Evolutionary conservation across 1,284 basidiomycete genomes (phyloP).

Genomic region (Exobasidium cylindrosporum): DNA sequence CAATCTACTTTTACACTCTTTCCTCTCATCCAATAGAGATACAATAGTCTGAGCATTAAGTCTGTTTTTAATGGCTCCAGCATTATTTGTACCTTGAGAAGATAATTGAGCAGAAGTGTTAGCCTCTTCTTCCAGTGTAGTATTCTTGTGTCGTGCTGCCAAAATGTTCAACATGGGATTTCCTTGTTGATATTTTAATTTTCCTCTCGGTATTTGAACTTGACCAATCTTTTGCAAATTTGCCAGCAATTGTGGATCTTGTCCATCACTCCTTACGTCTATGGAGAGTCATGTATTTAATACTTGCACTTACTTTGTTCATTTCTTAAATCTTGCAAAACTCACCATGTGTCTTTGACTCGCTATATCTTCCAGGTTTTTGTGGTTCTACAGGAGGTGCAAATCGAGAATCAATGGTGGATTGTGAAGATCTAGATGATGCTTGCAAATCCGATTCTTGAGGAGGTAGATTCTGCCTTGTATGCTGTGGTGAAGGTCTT

Average conservation of each 20-base stretch:
- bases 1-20: background rate
- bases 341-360: conserved; percentile 4
- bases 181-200: background rate
- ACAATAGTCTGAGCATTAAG: background rate
- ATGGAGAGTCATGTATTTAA: background rate
- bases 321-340: background rate
- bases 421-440: too few relatives aligned
- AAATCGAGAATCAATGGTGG: background rate
- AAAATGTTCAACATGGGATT: conserved; percentile 15
- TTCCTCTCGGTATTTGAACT: conserved; percentile 9
- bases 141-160: conserved; percentile 2
- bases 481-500: background rate
- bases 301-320: background rate
- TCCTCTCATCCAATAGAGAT: conserved; percentile 8
- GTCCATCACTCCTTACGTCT: conserved; percentile 7
- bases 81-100: background rate
- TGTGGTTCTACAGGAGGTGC: background rate
- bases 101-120: background rate
- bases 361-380: background rate
- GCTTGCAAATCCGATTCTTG: background rate
- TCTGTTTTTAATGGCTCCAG: background rate
- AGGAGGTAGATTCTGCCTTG: background rate
- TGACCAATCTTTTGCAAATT: conserved; percentile 11
- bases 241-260: conserved; percentile 14
- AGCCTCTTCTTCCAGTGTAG: background rate